phyloP scores from a whole-genome alignment of 2,329 filamentous ascomycete genomes.

The Domatiomyces globalis region DNA sequence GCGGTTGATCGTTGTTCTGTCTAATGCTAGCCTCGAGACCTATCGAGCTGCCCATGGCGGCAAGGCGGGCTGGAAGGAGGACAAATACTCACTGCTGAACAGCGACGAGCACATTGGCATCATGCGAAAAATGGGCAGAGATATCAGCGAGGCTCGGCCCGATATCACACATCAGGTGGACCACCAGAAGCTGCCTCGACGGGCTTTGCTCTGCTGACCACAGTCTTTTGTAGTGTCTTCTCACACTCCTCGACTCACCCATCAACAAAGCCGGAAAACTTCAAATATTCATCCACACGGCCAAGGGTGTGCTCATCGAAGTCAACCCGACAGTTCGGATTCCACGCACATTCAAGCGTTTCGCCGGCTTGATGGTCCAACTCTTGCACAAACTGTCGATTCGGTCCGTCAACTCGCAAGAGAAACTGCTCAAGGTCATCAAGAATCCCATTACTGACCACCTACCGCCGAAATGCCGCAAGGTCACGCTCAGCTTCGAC shows the following conservation, averaged over 20 bases:
- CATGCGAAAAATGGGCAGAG: constrained; percentile 98
- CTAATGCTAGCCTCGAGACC: constrained; percentile 93
- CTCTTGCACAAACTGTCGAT: constrained; percentile 90
- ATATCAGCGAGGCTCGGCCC: constrained; percentile 92
- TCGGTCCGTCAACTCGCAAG: constrained; percentile 87
- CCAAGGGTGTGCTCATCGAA: constrained; percentile 92
- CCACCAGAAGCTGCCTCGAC: not conserved
- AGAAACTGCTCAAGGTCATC: constrained; percentile 94
- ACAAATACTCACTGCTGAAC: constrained; percentile 95
- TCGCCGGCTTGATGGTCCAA: constrained; percentile 97
- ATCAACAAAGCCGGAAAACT: constrained; percentile 97
- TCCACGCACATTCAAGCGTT: constrained; percentile 95
- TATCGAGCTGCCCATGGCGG: constrained; percentile 78
- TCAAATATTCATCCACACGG: constrained; percentile 97
- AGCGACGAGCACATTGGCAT: constrained; percentile 98
- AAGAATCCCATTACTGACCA: constrained; percentile 97
- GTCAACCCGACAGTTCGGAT: constrained; percentile 97
- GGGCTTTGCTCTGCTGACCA: not conserved
- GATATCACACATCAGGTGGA: constrained; percentile 96
- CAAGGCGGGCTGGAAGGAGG: constrained; percentile 55
- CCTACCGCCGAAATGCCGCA: constrained; percentile 89
- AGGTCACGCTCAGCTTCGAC: constrained; percentile 93
- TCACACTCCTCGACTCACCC: constrained; percentile 92
- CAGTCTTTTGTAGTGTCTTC: constrained; percentile 55
- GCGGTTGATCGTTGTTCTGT: constrained; percentile 86